These are phyloP conservation scores for Suillus alpinus DNA, from an alignment of 768 basidiomycete species.

Conservation along the genomic window DNA sequence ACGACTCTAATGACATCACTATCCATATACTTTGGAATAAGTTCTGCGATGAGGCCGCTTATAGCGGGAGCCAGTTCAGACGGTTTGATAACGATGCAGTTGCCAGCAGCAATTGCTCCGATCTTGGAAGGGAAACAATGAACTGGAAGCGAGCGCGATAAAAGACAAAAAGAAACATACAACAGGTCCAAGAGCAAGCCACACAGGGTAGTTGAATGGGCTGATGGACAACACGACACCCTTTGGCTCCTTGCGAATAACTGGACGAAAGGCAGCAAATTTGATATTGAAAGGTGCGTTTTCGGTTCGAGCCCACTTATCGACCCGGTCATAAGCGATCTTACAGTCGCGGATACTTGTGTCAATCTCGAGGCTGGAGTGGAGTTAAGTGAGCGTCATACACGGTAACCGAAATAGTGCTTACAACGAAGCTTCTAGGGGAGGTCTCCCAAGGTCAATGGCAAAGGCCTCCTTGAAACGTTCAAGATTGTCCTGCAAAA, in stretches of 20 bases:
- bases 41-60: slow-evolving; percentile 58
- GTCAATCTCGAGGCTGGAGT: slow-evolving; percentile 57
- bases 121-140: slow-evolving; percentile 31
- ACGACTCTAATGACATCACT: slow-evolving; percentile 60
- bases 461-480: slow-evolving; percentile 57
- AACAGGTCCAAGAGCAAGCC: slow-evolving; percentile 54
- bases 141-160: neutral
- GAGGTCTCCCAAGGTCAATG: slow-evolving; percentile 62
- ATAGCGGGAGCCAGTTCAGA: slow-evolving; percentile 64
- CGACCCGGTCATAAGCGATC: slow-evolving; percentile 59
- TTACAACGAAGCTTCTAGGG: slow-evolving; percentile 55
- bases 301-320: slow-evolving; percentile 72
- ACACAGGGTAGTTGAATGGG: slow-evolving; percentile 77
- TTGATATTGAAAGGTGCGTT: slow-evolving; percentile 53
- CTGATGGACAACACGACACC: slow-evolving; percentile 67
- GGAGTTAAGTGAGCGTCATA: neutral
- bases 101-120: slow-evolving; percentile 80
- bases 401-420: slow-evolving; percentile 22
- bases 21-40: slow-evolving; percentile 77
- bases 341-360: slow-evolving; percentile 51
- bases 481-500: slow-evolving; percentile 68
- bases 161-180: slow-evolving; percentile 34
- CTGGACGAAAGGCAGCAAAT: slow-evolving; percentile 58
- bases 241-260: slow-evolving; percentile 73
- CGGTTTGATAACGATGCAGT: slow-evolving; percentile 69